Evolutionary conservation across 2,329 filamentous ascomycete species (phyloP), one percentile per base, ranked within the genome.

Genomic region (Zymoseptoria tritici): DNA sequence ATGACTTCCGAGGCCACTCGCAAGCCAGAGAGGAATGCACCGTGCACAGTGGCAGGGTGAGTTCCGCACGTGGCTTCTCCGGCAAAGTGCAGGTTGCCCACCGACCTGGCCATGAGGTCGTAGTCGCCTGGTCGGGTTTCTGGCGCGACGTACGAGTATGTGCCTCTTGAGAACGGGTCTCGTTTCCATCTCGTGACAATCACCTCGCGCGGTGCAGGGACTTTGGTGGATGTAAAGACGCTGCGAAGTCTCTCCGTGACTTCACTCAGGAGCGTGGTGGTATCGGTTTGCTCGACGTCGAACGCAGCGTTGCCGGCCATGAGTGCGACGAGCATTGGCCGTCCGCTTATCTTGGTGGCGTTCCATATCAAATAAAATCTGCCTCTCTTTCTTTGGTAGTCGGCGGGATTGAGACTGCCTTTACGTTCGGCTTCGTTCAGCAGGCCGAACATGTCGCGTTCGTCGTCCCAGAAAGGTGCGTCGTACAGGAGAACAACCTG

Each of bases 331-430:
- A 97, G 81, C 56, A 91, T 91, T 42, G 78, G 94, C 42, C 96
- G 79, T 0, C 95, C 95, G 52, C 89, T 91, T 2, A 90, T 96
- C 67, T 91, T 90, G 61, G 91, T 88, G 57, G 91, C 91, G 69
- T 99, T 97, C 84, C 96, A 97, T 84, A 96, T 97, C 67, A 99
- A 85, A 70, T 97, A 99, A 76, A 96, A 96, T 22, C 92, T 87
- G n/a, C 93, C 93, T 57, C 93, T 85, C 62, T 85, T 86, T 3
- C 82, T 79, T 4, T 85, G 80, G 70, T 97, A 97, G 65, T 96
- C 89, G 55, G 83, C 83, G 69, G 95, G 91, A 52, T 86, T 80
- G 57, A 92, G 81, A 70, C 91, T 96, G 59, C 85, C 81, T 3
- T 81, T 79, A 61, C 85, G 83, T 21, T 81, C 78, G 2, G 92